Evolutionary conservation across 2,329 filamentous ascomycete genomes (phyloP).

Genomic region (Stemphylium vesicarium): DNA sequence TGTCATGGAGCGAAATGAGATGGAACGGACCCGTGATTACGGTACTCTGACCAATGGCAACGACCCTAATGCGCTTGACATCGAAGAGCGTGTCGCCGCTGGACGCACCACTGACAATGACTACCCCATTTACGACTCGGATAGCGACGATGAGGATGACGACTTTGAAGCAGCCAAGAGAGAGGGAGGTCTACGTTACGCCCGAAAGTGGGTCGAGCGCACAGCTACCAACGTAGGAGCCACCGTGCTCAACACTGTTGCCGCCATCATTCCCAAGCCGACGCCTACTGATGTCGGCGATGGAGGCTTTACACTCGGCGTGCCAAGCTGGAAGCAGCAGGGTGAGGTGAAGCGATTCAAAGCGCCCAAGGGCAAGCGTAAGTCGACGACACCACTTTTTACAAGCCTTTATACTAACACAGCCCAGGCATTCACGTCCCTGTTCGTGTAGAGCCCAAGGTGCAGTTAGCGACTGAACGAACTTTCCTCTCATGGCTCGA

Average conservation of each 20-base stretch:
- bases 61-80: constrained; percentile 63
- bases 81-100: constrained; percentile 81
- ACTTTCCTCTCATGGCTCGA: constrained; percentile 98
- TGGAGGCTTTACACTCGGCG: constrained; percentile 51
- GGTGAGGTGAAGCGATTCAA: constrained; percentile 62
- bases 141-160: constrained; percentile 79
- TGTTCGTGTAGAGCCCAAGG: constrained; percentile 94
- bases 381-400: constrained; percentile 8
- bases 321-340: constrained; percentile 50
- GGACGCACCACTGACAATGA: constrained; percentile 69
- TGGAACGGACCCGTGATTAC: constrained; percentile 57
- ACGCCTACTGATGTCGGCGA: constrained; percentile 53
- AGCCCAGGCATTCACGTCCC: constrained; percentile 83
- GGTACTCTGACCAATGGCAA: constrained; percentile 49
- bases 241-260: constrained; percentile 31
- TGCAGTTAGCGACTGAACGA: constrained; percentile 94
- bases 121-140: constrained; percentile 89
- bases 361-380: constrained; percentile 75
- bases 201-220: constrained; percentile 58
- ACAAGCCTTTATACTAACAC: constrained; percentile 11
- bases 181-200: constrained; percentile 78
- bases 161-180: constrained; percentile 78
- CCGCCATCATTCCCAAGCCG: constrained; percentile 48
- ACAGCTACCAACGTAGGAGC: constrained; percentile 58
- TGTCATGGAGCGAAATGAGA: constrained; percentile 58